phyloP scores from a whole-genome alignment of 352 stramenopile genomes.

The Phytopythium kandeliae region DNA sequence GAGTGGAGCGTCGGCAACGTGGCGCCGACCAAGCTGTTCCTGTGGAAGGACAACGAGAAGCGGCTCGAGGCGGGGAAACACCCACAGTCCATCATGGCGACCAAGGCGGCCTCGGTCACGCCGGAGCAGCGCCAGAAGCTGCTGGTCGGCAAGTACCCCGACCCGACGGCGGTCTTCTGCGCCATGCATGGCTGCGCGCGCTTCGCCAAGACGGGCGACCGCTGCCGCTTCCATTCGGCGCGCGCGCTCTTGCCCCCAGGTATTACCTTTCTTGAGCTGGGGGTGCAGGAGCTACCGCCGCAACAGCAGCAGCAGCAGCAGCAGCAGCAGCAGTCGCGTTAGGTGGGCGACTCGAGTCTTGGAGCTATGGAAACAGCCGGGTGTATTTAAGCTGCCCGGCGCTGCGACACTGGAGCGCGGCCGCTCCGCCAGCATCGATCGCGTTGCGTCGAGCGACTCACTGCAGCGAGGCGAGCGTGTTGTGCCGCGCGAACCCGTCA shows the following conservation, averaged over 20 bases:
- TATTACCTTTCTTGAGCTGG: neutral
- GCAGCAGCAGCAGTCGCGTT: no score
- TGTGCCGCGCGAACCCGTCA: slow-evolving; percentile 28
- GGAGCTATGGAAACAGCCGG: no score
- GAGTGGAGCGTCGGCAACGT: slow-evolving; percentile 71
- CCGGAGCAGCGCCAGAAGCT: slow-evolving; percentile 8
- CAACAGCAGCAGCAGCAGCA: no score
- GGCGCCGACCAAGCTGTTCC: slow-evolving; percentile 30
- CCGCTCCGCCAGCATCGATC: neutral
- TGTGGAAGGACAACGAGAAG: slow-evolving; percentile 60
- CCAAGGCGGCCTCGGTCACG: neutral
- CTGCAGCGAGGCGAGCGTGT: slow-evolving; percentile 25
- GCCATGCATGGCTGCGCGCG: slow-evolving; percentile 25
- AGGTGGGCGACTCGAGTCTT: no score
- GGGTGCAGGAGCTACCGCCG: no score
- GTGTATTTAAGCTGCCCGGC: slow-evolving; percentile 3
- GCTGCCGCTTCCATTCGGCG: slow-evolving; percentile 56
- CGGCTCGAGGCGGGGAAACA: slow-evolving; percentile 37
- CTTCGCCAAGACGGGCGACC: slow-evolving; percentile 58
- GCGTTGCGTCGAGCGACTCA: neutral
- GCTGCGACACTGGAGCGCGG: neutral
- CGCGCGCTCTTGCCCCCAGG: neutral
- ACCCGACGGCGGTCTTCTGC: slow-evolving; percentile 50
- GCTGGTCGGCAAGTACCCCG: slow-evolving; percentile 12
- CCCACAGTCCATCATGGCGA: slow-evolving; percentile 4